Conservation (phyloP, 768 basidiomycete genomes). For the Calocybe cyanea region DNA sequence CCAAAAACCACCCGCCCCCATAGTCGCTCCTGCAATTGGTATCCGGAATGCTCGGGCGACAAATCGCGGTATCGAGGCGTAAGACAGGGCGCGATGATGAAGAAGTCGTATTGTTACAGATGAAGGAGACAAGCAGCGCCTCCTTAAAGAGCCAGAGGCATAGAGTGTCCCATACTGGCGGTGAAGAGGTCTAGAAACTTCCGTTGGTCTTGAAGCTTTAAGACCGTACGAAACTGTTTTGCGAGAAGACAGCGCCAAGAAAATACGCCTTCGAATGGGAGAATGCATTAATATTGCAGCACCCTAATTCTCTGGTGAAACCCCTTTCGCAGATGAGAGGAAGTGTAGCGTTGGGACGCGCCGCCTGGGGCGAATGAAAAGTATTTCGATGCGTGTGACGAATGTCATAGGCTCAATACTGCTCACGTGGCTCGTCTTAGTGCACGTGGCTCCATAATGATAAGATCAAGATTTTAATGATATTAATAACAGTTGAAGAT, state of each 20-base stretch:
- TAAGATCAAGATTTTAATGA: too few species aligned
- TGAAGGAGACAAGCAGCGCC: conserved; percentile 40
- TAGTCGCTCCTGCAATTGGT: conserved; percentile 82
- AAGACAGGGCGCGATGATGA: conserved; percentile 76
- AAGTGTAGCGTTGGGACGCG: neutral
- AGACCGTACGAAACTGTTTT: conserved; percentile 56
- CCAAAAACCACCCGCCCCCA: conserved; percentile 87
- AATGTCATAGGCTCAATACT: conserved; percentile 6
- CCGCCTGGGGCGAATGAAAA: neutral
- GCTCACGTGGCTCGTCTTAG: conserved; percentile 14
- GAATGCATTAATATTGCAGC: conserved; percentile 17
- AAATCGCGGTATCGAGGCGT: conserved; percentile 85
- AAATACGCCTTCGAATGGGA: conserved; percentile 16
- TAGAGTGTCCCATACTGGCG: conserved; percentile 57
- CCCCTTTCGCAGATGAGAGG: too few species aligned
- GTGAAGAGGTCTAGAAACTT: conserved; percentile 40
- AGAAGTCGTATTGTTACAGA: conserved; percentile 53
- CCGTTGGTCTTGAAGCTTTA: conserved; percentile 34
- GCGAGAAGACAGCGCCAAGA: conserved; percentile 21
- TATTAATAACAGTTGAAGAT: conserved; percentile 14
- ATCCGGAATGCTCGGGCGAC: conserved; percentile 84
- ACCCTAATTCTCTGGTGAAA: too few species aligned
- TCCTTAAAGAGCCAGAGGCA: conserved; percentile 49
- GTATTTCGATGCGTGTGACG: conserved; percentile 4
- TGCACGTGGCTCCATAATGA: too few species aligned